Evolutionary conservation across 148 eudicot species (phyloP).

Genomic region (Arctostaphylos glauca): DNA sequence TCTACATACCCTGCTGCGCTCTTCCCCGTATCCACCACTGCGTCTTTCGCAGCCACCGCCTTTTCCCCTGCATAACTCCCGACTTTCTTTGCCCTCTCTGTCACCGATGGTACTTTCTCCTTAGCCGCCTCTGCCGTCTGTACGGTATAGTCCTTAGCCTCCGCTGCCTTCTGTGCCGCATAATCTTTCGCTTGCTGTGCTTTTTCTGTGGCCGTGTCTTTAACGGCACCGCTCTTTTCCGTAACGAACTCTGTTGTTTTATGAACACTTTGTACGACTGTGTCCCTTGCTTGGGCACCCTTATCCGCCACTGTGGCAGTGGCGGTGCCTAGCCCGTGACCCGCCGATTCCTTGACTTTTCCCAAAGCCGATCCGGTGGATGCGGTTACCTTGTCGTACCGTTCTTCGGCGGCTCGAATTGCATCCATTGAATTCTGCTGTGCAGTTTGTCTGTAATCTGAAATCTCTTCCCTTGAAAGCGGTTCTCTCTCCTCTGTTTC

Average conservation of each 20-base stretch:
- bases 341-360: neutral
- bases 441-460: conserved; percentile 49
- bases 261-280: conserved; percentile 16
- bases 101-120: conserved; percentile 8
- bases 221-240: conserved; percentile 28
- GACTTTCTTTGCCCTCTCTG: conserved; percentile 32
- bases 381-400: conserved; percentile 31
- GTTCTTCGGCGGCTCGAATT: conserved; percentile 54
- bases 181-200: neutral
- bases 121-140: conserved; percentile 17
- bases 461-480: conserved; percentile 49
- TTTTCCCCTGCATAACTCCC: conserved; percentile 47
- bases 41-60: conserved; percentile 44
- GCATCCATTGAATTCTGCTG: conserved; percentile 74
- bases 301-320: neutral
- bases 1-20: conserved; percentile 39
- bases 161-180: neutral
- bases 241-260: conserved; percentile 19
- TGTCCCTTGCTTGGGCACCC: conserved; percentile 7
- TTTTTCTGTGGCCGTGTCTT: conserved; percentile 18
- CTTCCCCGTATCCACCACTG: conserved; percentile 37
- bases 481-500: neutral
- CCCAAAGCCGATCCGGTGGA: neutral
- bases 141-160: neutral
- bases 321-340: neutral